phyloP scores from a whole-genome alignment of 2,329 filamentous ascomycete species.

The Bertia moriformis region DNA sequence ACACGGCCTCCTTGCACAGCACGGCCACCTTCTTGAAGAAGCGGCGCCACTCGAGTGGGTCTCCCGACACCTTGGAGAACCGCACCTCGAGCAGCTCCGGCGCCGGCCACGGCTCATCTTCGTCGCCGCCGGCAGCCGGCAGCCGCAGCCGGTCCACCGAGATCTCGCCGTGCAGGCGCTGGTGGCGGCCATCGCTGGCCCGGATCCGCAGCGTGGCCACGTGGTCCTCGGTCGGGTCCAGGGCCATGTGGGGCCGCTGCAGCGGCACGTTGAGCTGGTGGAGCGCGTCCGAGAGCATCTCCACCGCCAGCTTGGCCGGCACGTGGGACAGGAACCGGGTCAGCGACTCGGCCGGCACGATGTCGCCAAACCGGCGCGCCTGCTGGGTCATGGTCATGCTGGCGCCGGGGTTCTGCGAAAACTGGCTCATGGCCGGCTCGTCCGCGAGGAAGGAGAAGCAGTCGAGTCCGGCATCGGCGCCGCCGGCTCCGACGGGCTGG shows the following conservation, averaged over 20 bases:
- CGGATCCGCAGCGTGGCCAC: conserved; percentile 57
- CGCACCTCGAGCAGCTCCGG: conserved; percentile 71
- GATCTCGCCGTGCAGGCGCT: conserved; percentile 62
- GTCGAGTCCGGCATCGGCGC: conserved; percentile 11
- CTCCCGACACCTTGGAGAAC: conserved; percentile 88
- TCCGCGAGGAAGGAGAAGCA: conserved; percentile 53
- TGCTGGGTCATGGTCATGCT: conserved; percentile 78
- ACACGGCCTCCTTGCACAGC: conserved; percentile 73
- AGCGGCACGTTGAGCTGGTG: conserved; percentile 75
- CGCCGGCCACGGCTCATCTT: too few relatives aligned
- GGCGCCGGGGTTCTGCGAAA: conserved; percentile 63
- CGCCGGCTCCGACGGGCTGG: conserved; percentile 17
- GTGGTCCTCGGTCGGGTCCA: conserved; percentile 35
- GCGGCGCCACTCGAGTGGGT: conserved; percentile 87
- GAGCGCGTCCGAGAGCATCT: conserved; percentile 66
- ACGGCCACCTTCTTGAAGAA: conserved; percentile 92
- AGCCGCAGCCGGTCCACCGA: conserved; percentile 46
- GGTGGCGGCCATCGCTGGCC: conserved; percentile 57
- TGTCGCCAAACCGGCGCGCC: conserved; percentile 76
- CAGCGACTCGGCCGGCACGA: conserved; percentile 73
- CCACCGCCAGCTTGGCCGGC: conserved; percentile 59
- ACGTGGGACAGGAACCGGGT: conserved; percentile 86
- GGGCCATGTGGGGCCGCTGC: conserved; percentile 21
- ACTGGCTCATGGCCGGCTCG: conserved; percentile 76
- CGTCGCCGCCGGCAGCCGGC: too few relatives aligned